Base-by-base conservation (phyloP, 1,284 basidiomycete genomes). In the Sporisorium sorghi region DNA sequence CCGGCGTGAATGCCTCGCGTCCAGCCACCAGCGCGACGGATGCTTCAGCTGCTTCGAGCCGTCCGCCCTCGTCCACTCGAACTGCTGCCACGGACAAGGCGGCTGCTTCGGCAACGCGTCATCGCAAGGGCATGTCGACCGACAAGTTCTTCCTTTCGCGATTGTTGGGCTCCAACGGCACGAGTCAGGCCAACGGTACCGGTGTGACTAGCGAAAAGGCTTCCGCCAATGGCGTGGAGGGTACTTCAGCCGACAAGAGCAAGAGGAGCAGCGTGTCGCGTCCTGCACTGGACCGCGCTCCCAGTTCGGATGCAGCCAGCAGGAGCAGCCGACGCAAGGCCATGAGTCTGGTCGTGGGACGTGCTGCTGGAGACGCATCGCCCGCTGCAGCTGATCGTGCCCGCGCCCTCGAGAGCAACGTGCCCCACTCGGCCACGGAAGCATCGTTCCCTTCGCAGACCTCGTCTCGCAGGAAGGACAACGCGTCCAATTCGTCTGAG, bases 81-180 rank as follows among this genome's bases (percentile, higher is more conserved):
- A 43, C 49, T 5, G 39, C 39, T 30, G 46, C 56, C 14, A 30
- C 51, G 12, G 56, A 58, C 51, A 58, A 62, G 40, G 26, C 63
- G 53, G 17, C 73, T 2, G 43, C 63, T 17, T 30, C 67, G 9
- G 50, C 52, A 11, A 37, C 70, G 10, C 74, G 78, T 32, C 80
- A 81, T 49, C 70, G 78, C 57, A 81, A 79, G 53, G 78, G 80
- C 53, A 68, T 81, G 76, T 81, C 80, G 33, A 80, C 78, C 15
- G 80, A 81, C 65, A 79, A 79, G 46, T 79, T 73, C 48, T 81
- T 76, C 73, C 63, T 82, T 32, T 67, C 77, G 19, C 68, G 78
- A 9, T 60, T 81, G 14, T 48, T 81, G 32, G 67, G 77, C 54
- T 55, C 72, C 28, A 60, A 57, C 30, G 50, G 40, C 17, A 21